Evolutionary conservation across 2,329 filamentous ascomycete genomes (phyloP).

Genomic region (Fusarium sambucinum): DNA sequence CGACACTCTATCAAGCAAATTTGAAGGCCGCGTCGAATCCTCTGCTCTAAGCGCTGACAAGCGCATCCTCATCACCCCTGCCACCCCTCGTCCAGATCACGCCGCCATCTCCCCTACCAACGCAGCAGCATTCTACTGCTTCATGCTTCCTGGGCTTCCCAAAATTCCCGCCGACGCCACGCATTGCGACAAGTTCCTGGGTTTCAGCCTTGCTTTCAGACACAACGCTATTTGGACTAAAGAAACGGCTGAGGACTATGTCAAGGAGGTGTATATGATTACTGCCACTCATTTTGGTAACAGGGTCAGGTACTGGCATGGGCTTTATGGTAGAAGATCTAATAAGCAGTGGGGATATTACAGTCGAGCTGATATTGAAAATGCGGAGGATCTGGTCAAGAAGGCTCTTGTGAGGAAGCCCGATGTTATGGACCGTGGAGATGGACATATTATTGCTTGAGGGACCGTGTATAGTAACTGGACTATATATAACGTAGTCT

Average conservation of each 20-base stretch:
- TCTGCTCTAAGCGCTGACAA: neutral
- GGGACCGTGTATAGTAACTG: neutral
- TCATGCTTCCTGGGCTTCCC: neutral
- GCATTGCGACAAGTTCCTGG: neutral
- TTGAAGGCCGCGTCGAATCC: neutral
- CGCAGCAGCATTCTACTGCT: neutral
- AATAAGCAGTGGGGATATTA: conserved; percentile 17
- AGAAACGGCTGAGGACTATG: neutral
- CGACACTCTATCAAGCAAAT: neutral
- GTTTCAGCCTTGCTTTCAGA: conserved; percentile 1
- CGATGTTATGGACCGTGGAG: neutral
- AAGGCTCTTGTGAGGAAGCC: neutral
- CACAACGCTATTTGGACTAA: rapidly evolving
- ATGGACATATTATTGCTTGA: neutral
- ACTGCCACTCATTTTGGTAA: neutral
- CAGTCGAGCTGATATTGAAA: neutral
- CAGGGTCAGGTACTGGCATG: neutral
- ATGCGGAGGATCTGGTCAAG: neutral
- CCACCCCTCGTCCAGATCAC: neutral
- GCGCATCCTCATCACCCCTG: neutral
- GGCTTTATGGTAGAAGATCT: neutral
- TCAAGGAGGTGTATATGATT: neutral
- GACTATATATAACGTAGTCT: neutral
- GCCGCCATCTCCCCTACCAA: neutral
- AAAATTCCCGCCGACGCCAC: conserved; percentile 6